phyloP scores from a whole-genome alignment of 257 asterid species.

The Fraxinus anomala region DNA sequence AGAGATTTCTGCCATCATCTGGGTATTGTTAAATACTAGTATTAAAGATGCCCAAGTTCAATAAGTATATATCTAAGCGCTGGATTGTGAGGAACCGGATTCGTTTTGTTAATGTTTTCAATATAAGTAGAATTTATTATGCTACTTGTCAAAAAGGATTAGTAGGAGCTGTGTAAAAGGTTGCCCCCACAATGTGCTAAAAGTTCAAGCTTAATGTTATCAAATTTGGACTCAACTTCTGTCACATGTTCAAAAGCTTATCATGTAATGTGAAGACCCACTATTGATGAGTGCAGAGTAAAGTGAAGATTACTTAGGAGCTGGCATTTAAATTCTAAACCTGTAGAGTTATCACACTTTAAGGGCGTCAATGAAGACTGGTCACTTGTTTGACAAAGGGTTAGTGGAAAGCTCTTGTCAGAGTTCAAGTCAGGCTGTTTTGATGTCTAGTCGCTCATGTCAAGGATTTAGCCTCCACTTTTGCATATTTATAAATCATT shows the following conservation, averaged over 20 bases:
- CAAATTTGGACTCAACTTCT: background rate
- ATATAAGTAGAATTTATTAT: background rate
- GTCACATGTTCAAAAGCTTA: slow-evolving; percentile 9
- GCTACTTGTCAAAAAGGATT: background rate
- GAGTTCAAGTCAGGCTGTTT: background rate
- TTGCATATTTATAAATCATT: too few species aligned
- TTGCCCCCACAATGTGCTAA: background rate
- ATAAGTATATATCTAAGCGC: background rate
- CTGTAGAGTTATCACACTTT: background rate
- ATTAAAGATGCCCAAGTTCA: background rate
- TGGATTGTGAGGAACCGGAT: background rate
- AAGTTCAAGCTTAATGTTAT: slow-evolving; percentile 15
- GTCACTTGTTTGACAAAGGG: slow-evolving; percentile 5
- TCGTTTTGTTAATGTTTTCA: slow-evolving; percentile 3
- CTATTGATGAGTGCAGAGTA: background rate
- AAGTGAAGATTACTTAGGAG: slow-evolving; percentile 6
- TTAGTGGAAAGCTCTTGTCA: slow-evolving; percentile 4
- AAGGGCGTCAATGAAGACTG: background rate
- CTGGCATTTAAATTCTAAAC: slow-evolving; percentile 8
- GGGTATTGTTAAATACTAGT: background rate
- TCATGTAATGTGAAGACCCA: slow-evolving; percentile 8
- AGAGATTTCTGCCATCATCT: background rate
- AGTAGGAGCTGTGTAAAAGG: background rate
- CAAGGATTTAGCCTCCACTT: too few species aligned
- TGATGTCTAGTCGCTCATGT: background rate